Conservation (phyloP, 768 basidiomycete species). For the Pulveroboletus sp. region DNA sequence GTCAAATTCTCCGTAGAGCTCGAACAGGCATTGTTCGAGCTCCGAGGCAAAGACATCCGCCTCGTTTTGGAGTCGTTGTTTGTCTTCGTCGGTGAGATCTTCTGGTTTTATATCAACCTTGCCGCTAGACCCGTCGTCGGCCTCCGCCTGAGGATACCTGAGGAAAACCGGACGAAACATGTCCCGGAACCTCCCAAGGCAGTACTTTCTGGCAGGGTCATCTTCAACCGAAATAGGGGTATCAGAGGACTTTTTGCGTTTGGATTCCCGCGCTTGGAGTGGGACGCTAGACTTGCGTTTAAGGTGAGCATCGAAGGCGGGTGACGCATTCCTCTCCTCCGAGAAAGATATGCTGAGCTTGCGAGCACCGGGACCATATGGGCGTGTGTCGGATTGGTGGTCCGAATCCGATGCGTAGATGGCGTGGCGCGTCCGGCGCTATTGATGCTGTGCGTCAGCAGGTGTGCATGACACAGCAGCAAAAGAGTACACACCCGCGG, state of each 20-base stretch:
- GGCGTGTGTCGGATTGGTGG: slow-evolving; percentile 31
- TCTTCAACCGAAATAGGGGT: slow-evolving; percentile 40
- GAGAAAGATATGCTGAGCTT: slow-evolving; percentile 17
- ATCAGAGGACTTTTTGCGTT: slow-evolving; percentile 47
- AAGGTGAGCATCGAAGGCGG: slow-evolving; percentile 21
- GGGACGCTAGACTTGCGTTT: slow-evolving; percentile 54
- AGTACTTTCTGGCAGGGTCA: slow-evolving; percentile 79
- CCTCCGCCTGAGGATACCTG: slow-evolving; percentile 56
- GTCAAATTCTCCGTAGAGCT: slow-evolving; percentile 73
- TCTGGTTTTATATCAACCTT: slow-evolving; percentile 43
- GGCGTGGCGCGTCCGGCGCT: slow-evolving; percentile 43
- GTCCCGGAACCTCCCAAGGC: slow-evolving; percentile 69
- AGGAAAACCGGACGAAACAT: slow-evolving; percentile 67
- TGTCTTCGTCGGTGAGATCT: slow-evolving; percentile 59
- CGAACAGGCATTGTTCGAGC: slow-evolving; percentile 73
- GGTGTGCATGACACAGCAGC: slow-evolving; percentile 5
- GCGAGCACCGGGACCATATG: slow-evolving; percentile 7
- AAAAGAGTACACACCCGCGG: slow-evolving; percentile 41
- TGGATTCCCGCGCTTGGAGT: slow-evolving; percentile 35
- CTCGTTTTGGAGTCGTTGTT: slow-evolving; percentile 46
- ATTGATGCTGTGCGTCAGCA: slow-evolving; percentile 15
- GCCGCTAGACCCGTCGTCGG: slow-evolving; percentile 28
- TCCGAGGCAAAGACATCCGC: slow-evolving; percentile 63
- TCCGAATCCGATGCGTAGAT: slow-evolving; percentile 43
- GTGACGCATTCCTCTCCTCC: slow-evolving; percentile 22